These are phyloP conservation scores for Crataegus laevigata DNA, from an alignment of 306 rosid genomes.

Conservation along the genomic window DNA sequence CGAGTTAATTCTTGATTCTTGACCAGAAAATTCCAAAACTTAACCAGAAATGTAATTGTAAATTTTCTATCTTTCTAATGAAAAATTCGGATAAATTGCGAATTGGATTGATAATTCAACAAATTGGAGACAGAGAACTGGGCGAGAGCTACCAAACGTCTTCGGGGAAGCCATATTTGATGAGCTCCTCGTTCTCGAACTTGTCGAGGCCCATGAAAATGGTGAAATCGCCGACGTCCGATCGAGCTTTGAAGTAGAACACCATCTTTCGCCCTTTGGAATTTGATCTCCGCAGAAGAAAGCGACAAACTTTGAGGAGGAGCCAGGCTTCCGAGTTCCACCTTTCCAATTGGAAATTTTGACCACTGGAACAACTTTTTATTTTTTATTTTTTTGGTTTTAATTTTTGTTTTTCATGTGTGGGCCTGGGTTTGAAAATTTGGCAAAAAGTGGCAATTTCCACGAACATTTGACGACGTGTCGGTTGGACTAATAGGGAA, in stretches of 20 bases:
- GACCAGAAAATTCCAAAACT: background rate
- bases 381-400: background rate
- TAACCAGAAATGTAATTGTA: background rate
- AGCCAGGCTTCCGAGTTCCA: constrained; percentile 11
- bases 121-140: background rate
- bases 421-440: constrained; percentile 2
- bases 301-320: background rate
- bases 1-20: background rate
- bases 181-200: constrained; percentile 96
- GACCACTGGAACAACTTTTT: background rate
- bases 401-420: background rate
- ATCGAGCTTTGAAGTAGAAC: constrained; percentile 96
- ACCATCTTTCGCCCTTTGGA: constrained; percentile 53
- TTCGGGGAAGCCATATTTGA: constrained; percentile 89
- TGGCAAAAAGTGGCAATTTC: background rate
- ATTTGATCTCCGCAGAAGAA: constrained; percentile 10
- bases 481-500: background rate
- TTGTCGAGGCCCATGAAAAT: constrained; percentile 99
- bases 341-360: constrained; percentile 3
- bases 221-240: constrained; percentile 88
- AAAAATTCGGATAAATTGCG: background rate
- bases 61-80: background rate
- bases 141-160: constrained; percentile 63
- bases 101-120: background rate
- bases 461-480: background rate